Base-by-base conservation (phyloP, 306 rosid species). In the Dalbergia cultrata region DNA sequence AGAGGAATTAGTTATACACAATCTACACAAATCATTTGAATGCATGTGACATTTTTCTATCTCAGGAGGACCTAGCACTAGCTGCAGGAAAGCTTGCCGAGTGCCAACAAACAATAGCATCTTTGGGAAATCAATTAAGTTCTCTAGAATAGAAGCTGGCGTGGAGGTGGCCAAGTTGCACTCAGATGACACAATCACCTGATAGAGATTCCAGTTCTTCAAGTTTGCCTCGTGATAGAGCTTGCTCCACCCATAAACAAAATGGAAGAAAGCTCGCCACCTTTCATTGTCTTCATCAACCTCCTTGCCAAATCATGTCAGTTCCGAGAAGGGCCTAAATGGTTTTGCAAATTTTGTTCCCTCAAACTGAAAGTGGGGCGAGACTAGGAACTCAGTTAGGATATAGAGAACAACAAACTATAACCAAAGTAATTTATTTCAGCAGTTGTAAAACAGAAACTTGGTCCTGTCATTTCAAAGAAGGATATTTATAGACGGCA, bases 1-100 rank as follows among this genome's bases (percentile, higher is more conserved):
- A 39, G 26, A 78, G 19, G 53, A 21, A 47, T 19, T 62, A 22
- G 14, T 57, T 1, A 35, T 21, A 57, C 58, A 47, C 11, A 17
- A 33, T 53, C 9, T 14, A 44, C 71, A 50, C 3, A 73, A 52
- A 18, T n/a, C 22, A 69, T 56, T 26, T 76, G 5, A 44, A 77
- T 74, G 39, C 16, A 14, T 75, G 43, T 58, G 33, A 35, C 79
- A 63, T 70, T 35, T 35, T 39, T 82, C 63, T 62, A 75, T 81
- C 37, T 34, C 88, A 93, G 97, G 97, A 93, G 83, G 97, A 90
- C 80, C 81, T 93, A 70, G 90, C 90, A 67, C 76, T 91, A 39
- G 97, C 97, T 67, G 97, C 97, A 6, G 97, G 92, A 69, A 93
- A 91, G 82, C 97, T 93, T 71, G 97, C 93, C 0, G 97, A 91